Evolutionary conservation across 164 flowering plant species (phyloP), one percentile per base, ranked within the genome.

Genomic region (Malania oleifera): DNA sequence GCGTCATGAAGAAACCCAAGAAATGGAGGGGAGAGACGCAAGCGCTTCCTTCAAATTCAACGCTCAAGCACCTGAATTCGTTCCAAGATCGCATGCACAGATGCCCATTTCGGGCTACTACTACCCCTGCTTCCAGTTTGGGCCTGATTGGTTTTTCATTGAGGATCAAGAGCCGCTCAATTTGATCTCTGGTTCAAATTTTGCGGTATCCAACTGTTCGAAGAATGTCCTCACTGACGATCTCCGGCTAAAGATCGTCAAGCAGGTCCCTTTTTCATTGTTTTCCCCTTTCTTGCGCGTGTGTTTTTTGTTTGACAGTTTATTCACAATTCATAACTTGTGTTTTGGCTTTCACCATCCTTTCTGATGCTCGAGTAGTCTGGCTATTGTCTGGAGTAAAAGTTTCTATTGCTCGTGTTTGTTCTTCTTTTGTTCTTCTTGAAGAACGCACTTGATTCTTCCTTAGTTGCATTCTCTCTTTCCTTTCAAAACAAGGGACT

Each of bases 21-120:
- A 60, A 50, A 52, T 20, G 57, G 62, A 60, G 40, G 51, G 44
- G 38, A 68, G 52, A 19, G 53, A 59, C 23, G 44, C 43, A 17
- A 55, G 56, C 38, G 34, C 17, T 0, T 18, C 81, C 0, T 88
- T 88, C 81, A 95, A 79, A 73, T 86, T 95, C 73, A 91, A 91
- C 60, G 99, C 79, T 2, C 83, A 85, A 28, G 99, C 99, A 0
- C 88, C 93, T 10, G 99, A 88, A 70, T 95, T 95, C 46, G 84
- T 90, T 28, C 99, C 99, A 2, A 82, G 85, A 62, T 67, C 91
- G 13, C 84, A 74, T n/a, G 35, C 85, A 56, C 82, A 70, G 64
- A 31, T 73, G 67, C 86, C 86, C 0, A 26, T 81, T n/a, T 70
- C 91, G 0, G 81, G 84, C 15, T 90, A 82, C 65, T 73, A 73